These are phyloP conservation scores for Chaetoscypha palmicola DNA, from an alignment of 2,329 filamentous ascomycete genomes.

Conservation along the genomic window DNA sequence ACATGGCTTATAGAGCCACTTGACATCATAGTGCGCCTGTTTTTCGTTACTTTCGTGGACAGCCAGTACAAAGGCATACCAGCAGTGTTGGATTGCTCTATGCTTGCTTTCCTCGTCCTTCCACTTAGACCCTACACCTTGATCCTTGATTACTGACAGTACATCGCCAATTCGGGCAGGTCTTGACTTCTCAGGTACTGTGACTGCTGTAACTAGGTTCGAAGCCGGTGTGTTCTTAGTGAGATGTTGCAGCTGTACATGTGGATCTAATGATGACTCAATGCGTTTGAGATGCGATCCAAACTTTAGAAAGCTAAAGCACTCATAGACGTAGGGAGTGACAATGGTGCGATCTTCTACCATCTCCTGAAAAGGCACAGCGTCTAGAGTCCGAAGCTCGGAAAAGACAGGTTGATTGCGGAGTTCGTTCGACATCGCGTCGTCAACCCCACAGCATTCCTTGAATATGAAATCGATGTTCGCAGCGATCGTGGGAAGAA, in stretches of 20 bases:
- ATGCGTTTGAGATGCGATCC: constrained; percentile 41
- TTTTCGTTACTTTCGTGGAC: constrained; percentile 37
- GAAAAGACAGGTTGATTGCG: constrained; percentile 32
- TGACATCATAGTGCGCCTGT: constrained; percentile 54
- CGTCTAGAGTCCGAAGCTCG: constrained; percentile 29
- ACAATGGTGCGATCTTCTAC: constrained; percentile 49
- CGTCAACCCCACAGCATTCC: constrained; percentile 45
- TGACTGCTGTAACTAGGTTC: not conserved
- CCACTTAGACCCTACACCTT: constrained; percentile 46
- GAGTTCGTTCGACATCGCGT: constrained; percentile 12
- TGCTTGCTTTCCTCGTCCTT: constrained; percentile 39
- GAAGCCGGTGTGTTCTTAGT: not conserved
- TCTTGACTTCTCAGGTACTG: constrained; percentile 26
- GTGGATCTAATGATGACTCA: constrained; percentile 28
- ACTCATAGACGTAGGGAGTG: constrained; percentile 59
- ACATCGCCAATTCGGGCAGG: constrained; percentile 45
- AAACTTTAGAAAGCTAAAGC: constrained; percentile 59
- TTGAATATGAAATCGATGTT: constrained; percentile 59
- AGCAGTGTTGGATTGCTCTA: constrained; percentile 43
- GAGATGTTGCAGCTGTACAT: too few species aligned
- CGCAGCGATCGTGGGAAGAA: constrained; percentile 51
- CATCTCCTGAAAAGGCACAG: constrained; percentile 26
- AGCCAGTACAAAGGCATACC: constrained; percentile 64
- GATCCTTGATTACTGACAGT: constrained; percentile 39
- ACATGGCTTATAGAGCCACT: constrained; percentile 66